Evolutionary conservation across 768 basidiomycete genomes (phyloP), one percentile per base, ranked within the genome.

Genomic region (Mycena leptocephala): DNA sequence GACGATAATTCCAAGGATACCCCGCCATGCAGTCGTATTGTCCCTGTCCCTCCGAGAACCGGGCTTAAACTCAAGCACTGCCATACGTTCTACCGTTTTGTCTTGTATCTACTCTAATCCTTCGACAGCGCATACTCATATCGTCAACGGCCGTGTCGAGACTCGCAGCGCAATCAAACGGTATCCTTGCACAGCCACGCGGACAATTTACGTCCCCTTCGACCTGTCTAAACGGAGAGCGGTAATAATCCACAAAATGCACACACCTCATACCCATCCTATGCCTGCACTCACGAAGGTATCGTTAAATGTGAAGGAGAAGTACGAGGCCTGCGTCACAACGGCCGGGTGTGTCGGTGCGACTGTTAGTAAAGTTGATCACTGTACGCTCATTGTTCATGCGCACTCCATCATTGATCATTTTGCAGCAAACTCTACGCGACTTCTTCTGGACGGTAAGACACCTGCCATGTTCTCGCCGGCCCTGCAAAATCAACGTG

Each of bases 261-360:
- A 63, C 9, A 68, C 9, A 18, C 56, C 78, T 1, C 80, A 82
- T 48, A 79, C 66, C n/a, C 80, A 82, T 41, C 79, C 79, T 0
- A 75, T 81, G 3, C 75, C 72, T n/a, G 74, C 75, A 5, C 56
- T 68, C 1, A 51, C 55, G 14, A 82, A 82, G 67, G 58, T 59
- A 1, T 76, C 80, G 5, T 2, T 26, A 6, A 53, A 59, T 9
- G 39, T 64, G 1, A 77, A 67, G n/a, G 33, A 62, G 20, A 64
- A 43, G 22, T 62, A 48, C 24, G 33, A 28, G 32, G 39, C 35
- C 37, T 74, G 75, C 43, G 59, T 81, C 14, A 16, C 69, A 37
- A 71, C 75, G 1, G 39, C 16, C 5, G 78, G 76, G 3, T 3
- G 39, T 9, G 24, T 77, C 13, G 80, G 80, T 8, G 58, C 67